A percentile compares a stretch with the other conserved stretches of the same genome.
These are phyloP conservation scores for Cladorrhinum samala DNA, from an alignment of 495 filamentous ascomycete genomes.

Conservation along the genomic window DNA sequence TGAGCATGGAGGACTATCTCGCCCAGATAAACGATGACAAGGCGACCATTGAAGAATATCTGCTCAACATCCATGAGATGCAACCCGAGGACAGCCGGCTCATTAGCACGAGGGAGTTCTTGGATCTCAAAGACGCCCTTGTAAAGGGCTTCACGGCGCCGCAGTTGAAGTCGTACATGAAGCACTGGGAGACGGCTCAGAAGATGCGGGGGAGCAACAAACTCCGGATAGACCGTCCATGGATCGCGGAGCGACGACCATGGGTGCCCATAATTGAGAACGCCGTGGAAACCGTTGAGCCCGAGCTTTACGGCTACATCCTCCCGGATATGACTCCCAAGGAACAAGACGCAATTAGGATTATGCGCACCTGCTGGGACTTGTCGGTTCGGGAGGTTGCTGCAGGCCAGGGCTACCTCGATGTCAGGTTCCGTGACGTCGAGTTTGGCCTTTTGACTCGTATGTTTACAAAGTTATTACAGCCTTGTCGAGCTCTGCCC, in stretches of 20 bases:
- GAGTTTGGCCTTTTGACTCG: slow-evolving; percentile 36
- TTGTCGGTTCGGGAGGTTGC: slow-evolving; percentile 25
- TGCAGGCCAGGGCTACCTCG: slow-evolving; percentile 27
- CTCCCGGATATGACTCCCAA: slow-evolving; percentile 21
- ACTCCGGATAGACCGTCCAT: slow-evolving; percentile 9
- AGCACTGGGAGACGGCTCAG: slow-evolving; percentile 5
- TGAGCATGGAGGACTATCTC: slow-evolving; percentile 27
- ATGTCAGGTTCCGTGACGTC: slow-evolving; percentile 22
- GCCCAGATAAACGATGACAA: slow-evolving; percentile 11
- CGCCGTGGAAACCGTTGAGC: slow-evolving; percentile 3
- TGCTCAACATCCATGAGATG: slow-evolving; percentile 39
- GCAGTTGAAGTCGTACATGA: slow-evolving; percentile 39
- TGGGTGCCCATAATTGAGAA: slow-evolving; percentile 26
- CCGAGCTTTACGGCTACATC: slow-evolving; percentile 23
- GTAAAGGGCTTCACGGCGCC: slow-evolving; percentile 34
- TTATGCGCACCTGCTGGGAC: slow-evolving; percentile 41
- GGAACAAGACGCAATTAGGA: slow-evolving; percentile 28
- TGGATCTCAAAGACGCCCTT: slow-evolving; percentile 31
- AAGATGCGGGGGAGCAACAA: neutral
- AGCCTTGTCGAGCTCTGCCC: neutral
- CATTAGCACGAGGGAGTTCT: slow-evolving; percentile 32
- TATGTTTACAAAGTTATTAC: too few relatives aligned
- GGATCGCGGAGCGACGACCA: slow-evolving; percentile 25
- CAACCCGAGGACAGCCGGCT: slow-evolving; percentile 26
- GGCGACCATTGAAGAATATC: slow-evolving; percentile 23